Conservation (phyloP, 495 filamentous ascomycete genomes). For the Penicillium steckii region DNA sequence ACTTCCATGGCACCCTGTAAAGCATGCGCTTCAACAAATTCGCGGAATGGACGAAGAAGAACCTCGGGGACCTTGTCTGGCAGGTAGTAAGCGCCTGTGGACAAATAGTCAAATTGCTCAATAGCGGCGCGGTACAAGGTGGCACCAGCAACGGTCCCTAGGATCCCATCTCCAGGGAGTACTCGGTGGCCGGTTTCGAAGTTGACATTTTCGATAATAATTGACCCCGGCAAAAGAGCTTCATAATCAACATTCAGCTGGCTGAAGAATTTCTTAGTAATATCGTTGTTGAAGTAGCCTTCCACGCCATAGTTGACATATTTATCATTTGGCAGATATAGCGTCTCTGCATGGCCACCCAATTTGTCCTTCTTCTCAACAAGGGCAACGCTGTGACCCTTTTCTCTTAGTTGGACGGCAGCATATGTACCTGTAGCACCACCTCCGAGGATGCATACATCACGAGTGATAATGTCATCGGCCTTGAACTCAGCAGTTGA, state of each 20-base stretch:
- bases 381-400: constrained; percentile 39
- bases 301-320: constrained; percentile 44
- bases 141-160: background rate
- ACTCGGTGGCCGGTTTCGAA: constrained; percentile 11
- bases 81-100: constrained; percentile 2
- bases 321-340: constrained; percentile 34
- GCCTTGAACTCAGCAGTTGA: background rate
- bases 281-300: constrained; percentile 31
- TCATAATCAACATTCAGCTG: constrained; percentile 23
- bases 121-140: constrained; percentile 4
- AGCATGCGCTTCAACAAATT: constrained; percentile 6
- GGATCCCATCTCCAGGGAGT: background rate
- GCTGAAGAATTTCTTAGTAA: constrained; percentile 35
- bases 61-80: constrained; percentile 9
- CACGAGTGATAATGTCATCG: constrained; percentile 15
- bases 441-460: constrained; percentile 49
- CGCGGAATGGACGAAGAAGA: constrained; percentile 5
- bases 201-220: background rate
- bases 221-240: constrained; percentile 9
- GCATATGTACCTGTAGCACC: constrained; percentile 49
- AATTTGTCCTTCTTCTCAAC: constrained; percentile 40
- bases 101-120: constrained; percentile 8
- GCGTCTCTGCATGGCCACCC: constrained; percentile 43
- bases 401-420: constrained; percentile 42
- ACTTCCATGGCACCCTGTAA: constrained; percentile 4